Conservation (phyloP, 2,329 filamentous ascomycete genomes). For the Aspergillus thermomutatus region DNA sequence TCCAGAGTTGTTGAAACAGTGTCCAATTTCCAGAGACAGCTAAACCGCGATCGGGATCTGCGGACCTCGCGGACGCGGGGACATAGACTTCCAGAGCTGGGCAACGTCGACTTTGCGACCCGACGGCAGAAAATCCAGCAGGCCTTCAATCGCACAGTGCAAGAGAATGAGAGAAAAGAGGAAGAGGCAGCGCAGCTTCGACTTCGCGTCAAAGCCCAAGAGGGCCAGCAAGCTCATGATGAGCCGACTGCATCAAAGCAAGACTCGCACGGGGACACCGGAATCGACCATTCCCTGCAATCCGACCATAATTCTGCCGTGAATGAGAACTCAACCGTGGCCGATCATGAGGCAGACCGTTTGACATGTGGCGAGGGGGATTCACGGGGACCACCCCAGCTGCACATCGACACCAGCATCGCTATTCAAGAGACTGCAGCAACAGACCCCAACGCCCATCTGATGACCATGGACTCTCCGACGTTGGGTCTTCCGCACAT, state of each 20-base stretch:
- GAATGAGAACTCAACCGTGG: conserved; percentile 17
- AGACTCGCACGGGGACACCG: conserved; percentile 11
- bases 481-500: conserved; percentile 36
- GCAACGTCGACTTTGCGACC: conserved; percentile 80
- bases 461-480: conserved; percentile 41
- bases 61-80: conserved; percentile 33
- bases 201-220: conserved; percentile 38
- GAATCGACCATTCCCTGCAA: conserved; percentile 3
- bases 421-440: conserved; percentile 6
- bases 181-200: conserved; percentile 53
- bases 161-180: conserved; percentile 61
- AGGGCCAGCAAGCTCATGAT: conserved; percentile 47
- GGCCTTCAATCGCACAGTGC: conserved; percentile 79
- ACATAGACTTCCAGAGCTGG: conserved; percentile 57
- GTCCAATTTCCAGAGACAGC: conserved; percentile 39
- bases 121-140: conserved; percentile 77
- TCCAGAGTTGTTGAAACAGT: conserved; percentile 62
- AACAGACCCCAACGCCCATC: conserved; percentile 8
- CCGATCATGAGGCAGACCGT: conserved; percentile 12
- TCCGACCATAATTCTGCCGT: conserved; percentile 22
- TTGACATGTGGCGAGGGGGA: conserved; percentile 1
- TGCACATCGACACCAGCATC: conserved; percentile 26
- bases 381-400: conserved; percentile 17
- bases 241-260: conserved; percentile 23
- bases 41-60: conserved; percentile 28